Evolutionary conservation across 208 protist species (phyloP).

Genomic region (Entamoeba moshkovskii): DNA sequence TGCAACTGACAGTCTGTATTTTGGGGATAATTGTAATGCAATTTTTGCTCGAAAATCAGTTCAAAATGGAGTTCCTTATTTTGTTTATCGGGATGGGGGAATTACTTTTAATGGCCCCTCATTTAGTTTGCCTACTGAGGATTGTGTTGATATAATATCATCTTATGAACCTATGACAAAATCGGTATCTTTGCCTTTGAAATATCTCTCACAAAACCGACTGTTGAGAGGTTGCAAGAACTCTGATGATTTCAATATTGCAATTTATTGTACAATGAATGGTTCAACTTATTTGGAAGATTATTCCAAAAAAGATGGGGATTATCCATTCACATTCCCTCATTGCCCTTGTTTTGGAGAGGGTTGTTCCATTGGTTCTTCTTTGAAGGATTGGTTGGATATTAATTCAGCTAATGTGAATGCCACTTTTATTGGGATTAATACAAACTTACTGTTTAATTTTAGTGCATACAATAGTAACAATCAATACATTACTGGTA

Average conservation of each 20-base stretch:
- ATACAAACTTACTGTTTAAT: not conserved
- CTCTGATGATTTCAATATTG: not conserved
- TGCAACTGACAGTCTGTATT: too few species aligned
- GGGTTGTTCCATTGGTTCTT: not conserved
- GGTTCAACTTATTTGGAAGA: not conserved
- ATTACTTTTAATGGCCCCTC: too few species aligned
- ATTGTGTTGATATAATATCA: too few species aligned
- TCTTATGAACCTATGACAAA: too few species aligned
- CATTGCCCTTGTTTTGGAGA: not conserved
- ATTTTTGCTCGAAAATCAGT: too few species aligned
- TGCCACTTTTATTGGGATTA: not conserved
- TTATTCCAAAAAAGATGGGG: not conserved
- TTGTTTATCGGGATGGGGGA: too few species aligned
- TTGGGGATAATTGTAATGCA: too few species aligned
- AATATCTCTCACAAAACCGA: not conserved
- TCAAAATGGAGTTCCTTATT: too few species aligned
- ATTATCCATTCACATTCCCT: not conserved
- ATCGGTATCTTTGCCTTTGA: too few species aligned
- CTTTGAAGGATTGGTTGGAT: not conserved
- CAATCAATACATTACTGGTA: not conserved
- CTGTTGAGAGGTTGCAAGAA: not conserved
- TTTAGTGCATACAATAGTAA: not conserved
- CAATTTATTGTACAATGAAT: not conserved
- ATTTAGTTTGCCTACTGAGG: too few species aligned
- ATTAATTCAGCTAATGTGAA: not conserved